Evolutionary conservation across 2,329 filamentous ascomycete species (phyloP).

Genomic region (Fusarium siculi): DNA sequence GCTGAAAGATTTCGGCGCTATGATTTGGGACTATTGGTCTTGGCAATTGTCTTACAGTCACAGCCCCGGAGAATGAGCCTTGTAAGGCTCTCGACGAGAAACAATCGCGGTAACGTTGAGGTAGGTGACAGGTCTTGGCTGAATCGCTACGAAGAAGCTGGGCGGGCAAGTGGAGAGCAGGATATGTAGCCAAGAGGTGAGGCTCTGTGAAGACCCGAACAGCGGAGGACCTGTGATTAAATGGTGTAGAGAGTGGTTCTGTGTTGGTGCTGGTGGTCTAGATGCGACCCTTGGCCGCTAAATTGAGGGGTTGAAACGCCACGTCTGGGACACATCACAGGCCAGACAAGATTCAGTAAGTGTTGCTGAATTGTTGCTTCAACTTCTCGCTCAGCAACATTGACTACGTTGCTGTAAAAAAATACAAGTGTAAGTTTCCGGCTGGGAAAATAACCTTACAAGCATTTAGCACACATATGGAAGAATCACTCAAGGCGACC

Average conservation of each 20-base stretch:
- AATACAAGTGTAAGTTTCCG: fast-evolving
- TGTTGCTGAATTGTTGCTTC: too few relatives aligned
- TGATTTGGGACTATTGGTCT: background rate
- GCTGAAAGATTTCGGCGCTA: background rate
- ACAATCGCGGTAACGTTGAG: background rate
- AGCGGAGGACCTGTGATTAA: too few relatives aligned
- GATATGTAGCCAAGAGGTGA: background rate
- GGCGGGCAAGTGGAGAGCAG: background rate
- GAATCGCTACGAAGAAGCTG: fast-evolving
- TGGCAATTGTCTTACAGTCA: background rate
- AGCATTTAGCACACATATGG: fast-evolving
- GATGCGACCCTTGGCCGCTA: background rate
- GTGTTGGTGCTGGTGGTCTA: background rate
- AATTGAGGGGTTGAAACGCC: background rate
- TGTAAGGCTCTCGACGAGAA: background rate
- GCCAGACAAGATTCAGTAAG: background rate
- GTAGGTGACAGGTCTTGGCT: background rate
- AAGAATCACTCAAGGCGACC: background rate
- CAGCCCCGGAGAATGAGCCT: background rate
- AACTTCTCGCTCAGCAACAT: background rate
- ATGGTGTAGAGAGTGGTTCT: background rate
- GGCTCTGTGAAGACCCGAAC: background rate
- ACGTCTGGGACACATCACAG: background rate
- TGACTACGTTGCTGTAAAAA: background rate
- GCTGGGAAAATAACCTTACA: background rate